Evolutionary conservation across 108 stramenopile genomes (phyloP).

Genomic region (Fistulifera pelliculosa): DNA sequence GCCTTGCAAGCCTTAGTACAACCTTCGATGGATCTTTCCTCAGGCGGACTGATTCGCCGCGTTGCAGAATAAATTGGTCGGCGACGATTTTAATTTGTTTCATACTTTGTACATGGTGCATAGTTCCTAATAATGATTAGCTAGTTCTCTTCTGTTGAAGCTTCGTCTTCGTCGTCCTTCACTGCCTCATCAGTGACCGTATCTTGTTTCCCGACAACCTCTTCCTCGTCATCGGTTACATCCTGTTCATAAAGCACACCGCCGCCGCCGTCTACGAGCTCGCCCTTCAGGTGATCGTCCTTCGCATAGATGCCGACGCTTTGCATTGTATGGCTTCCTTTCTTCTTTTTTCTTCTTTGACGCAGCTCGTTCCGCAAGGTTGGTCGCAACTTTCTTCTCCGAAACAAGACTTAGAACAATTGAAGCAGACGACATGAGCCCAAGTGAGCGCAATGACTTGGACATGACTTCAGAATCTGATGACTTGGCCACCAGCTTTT

Average conservation of each 20-base stretch:
- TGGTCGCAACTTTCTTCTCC: conserved; percentile 8
- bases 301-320: conserved; percentile 79
- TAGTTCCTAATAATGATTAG: no score
- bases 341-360: conserved; percentile 44
- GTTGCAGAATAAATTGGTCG: no score
- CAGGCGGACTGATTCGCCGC: no score
- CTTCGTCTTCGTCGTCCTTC: conserved; percentile 2
- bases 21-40: conserved; percentile 5
- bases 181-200: conserved; percentile 5
- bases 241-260: conserved; percentile 82
- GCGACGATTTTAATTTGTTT: no score
- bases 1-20: conserved; percentile 62
- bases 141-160: neutral
- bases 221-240: conserved; percentile 67
- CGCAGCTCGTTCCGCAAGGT: conserved; percentile 48
- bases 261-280: conserved; percentile 79
- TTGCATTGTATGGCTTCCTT: conserved; percentile 85
- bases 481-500: conserved; percentile 64
- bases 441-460: conserved; percentile 41
- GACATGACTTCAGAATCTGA: conserved; percentile 42
- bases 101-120: no score
- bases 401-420: conserved; percentile 56
- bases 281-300: conserved; percentile 74
- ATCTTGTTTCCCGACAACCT: conserved; percentile 20
- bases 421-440: conserved; percentile 48